These are phyloP conservation scores for Colletotrichum sp. DNA, from an alignment of 2,329 filamentous ascomycete genomes.

Conservation along the genomic window DNA sequence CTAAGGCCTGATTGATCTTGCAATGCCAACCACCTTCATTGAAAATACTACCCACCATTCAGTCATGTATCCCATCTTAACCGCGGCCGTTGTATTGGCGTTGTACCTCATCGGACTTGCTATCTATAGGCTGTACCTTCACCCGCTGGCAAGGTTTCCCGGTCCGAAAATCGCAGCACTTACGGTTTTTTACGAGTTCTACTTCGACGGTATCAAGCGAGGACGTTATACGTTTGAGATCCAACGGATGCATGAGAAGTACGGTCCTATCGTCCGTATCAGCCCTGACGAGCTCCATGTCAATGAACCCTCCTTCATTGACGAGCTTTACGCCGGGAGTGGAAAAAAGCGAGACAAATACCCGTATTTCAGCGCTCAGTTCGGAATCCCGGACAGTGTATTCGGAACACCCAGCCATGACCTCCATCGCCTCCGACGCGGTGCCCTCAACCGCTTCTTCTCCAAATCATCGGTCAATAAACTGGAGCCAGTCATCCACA, in stretches of 20 bases:
- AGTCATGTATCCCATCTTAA: neutral
- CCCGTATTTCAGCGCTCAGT: neutral
- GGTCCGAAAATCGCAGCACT: constrained; percentile 25
- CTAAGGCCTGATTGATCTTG: neutral
- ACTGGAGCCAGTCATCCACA: neutral
- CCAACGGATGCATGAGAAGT: constrained; percentile 10
- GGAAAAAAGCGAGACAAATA: neutral
- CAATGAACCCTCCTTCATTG: constrained; percentile 27
- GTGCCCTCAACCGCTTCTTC: neutral
- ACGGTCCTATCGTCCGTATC: constrained; percentile 39
- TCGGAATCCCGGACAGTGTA: constrained; percentile 25
- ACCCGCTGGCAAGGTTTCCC: constrained; percentile 24
- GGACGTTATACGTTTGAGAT: neutral
- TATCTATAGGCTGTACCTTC: constrained; percentile 23
- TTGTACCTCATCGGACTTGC: neutral
- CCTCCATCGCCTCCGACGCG: neutral
- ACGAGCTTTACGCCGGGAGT: constrained; percentile 22
- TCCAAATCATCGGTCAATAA: neutral
- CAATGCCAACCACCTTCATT: neutral
- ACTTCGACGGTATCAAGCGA: neutral
- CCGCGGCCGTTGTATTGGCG: neutral
- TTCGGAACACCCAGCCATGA: neutral
- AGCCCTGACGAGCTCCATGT: constrained; percentile 34
- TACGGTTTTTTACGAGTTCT: constrained; percentile 9
- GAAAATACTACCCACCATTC: neutral